Percentiles rank a stretch among this genome's conserved stretches.
These are phyloP conservation scores for Wickerhamomyces alni DNA, from an alignment of 805 yeast genomes.

Conservation along the genomic window DNA sequence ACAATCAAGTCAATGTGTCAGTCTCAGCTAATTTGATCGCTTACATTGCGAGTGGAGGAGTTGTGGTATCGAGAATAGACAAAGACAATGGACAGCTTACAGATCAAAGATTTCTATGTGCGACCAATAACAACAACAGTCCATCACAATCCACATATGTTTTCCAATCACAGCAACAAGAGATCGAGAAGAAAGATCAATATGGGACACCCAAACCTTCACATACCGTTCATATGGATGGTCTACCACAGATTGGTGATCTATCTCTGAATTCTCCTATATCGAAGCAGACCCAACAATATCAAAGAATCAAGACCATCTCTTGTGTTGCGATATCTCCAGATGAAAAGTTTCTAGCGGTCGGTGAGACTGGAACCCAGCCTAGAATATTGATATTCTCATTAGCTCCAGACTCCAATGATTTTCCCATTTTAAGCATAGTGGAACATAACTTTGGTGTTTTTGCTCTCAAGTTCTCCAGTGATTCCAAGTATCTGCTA, in stretches of 20 bases:
- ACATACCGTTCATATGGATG: background rate
- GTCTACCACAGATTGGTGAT: constrained; percentile 5
- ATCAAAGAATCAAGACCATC: constrained; percentile 42
- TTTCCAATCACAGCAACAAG: background rate
- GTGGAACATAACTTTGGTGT: constrained; percentile 66
- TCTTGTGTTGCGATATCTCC: constrained; percentile 56
- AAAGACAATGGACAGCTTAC: constrained; percentile 14
- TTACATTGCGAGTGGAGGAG: constrained; percentile 56
- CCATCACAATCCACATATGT: background rate
- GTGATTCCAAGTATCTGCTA: constrained; percentile 48
- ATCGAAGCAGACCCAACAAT: constrained; percentile 15
- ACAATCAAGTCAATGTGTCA: constrained; percentile 32
- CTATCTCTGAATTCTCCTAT: constrained; percentile 10
- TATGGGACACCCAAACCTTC: constrained; percentile 7
- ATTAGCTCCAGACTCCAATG: constrained; percentile 40
- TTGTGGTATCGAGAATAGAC: constrained; percentile 39
- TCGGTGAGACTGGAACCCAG: constrained; percentile 66
- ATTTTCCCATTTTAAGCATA: constrained; percentile 46
- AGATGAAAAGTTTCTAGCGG: constrained; percentile 47
- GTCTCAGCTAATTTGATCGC: constrained; percentile 38
- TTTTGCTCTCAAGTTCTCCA: constrained; percentile 47
- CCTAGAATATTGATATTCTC: constrained; percentile 62
- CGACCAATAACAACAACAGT: constrained; percentile 23
- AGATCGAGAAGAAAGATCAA: constrained; percentile 6
- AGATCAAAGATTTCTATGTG: constrained; percentile 47